Evolutionary conservation across 371 early-diverging fungal genomes (phyloP), one percentile per base, ranked within the genome.

Genomic region (Zopfochytrium polystomum): DNA sequence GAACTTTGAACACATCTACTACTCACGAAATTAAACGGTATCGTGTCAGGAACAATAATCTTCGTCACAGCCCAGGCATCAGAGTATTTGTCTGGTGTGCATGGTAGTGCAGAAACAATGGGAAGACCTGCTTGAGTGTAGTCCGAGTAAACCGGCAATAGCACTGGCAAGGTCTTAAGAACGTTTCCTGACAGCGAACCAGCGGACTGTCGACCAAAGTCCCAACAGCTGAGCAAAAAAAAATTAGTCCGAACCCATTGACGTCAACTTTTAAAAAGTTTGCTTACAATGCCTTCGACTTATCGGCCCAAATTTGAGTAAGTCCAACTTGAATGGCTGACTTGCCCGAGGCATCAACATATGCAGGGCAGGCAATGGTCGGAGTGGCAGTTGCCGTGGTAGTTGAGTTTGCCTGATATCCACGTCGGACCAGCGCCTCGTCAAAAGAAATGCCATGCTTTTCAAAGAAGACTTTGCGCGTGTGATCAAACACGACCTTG

Each of bases 381-480:
- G 44, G 64, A 31, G 20, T 23, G 15, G 42, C 27, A 27, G 66
- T 31, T 26, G 66, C n/a, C 30, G 46, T 30, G 26, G 53, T 35
- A 46, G 49, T 50, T 31, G 11, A 45, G 22, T 42, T 60, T 31
- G 34, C 32, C 22, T 32, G 42, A 45, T 62, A 48, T 51, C 60
- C n/a, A 6, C 58, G 18, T 11, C 31, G 30, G 35, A 59, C 43
- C 0, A 60, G 44, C 23, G 57, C 50, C 35, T 67, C 53, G 51
- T 51, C 48, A 50, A 60, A 58, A 2, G 51, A 11, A 44, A 56
- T 49, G n/a, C 64, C 65, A 31, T 49, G 50, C 31, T 50, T 58
- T 33, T 68, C 65, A 43, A 68, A 68, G 48, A 68, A 68, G 18
- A 55, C 44, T 15, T 26, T 49, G 31, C 60, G 54, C 25, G 66